These are phyloP conservation scores for Amauroascus verrucosus DNA, from an alignment of 2,329 filamentous ascomycete species.

Conservation along the genomic window DNA sequence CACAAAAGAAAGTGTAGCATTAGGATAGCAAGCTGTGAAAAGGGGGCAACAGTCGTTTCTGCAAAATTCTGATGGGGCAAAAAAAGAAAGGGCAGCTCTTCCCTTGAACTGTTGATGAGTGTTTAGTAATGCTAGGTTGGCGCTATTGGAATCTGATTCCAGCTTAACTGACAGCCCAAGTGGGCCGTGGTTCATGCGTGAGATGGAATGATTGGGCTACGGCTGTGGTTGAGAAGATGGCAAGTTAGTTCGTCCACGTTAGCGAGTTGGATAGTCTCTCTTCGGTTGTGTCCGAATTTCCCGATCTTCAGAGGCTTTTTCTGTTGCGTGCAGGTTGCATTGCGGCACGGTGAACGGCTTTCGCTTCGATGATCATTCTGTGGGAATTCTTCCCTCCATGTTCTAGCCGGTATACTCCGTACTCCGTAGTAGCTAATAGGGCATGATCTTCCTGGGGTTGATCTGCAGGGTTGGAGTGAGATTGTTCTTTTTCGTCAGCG, in stretches of 20 bases:
- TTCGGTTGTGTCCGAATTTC: neutral
- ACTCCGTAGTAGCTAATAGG: no score
- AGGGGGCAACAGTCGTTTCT: no score
- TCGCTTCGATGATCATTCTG: constrained; percentile 2
- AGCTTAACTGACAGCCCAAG: neutral
- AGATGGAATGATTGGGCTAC: neutral
- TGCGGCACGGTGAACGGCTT: constrained; percentile 3
- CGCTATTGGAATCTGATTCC: constrained; percentile 5
- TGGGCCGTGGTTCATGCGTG: neutral
- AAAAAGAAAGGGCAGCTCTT: neutral
- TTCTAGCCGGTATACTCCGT: neutral
- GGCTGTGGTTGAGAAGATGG: neutral
- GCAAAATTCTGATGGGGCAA: neutral
- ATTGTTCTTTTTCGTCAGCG: no score
- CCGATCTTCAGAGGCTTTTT: neutral
- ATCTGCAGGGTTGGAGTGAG: neutral
- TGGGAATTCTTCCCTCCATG: neutral
- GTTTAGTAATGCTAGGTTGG: neutral
- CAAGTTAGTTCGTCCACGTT: neutral
- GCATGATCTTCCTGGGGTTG: neutral
- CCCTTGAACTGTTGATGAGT: neutral
- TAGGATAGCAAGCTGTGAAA: no score
- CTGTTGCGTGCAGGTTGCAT: constrained; percentile 6
- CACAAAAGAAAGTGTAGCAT: no score
- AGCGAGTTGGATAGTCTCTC: neutral